A percentile compares a stretch with the other conserved stretches of the same genome.
phyloP scores from a whole-genome alignment of 2,329 filamentous ascomycete genomes.

The Ceratocystis ficicola region DNA sequence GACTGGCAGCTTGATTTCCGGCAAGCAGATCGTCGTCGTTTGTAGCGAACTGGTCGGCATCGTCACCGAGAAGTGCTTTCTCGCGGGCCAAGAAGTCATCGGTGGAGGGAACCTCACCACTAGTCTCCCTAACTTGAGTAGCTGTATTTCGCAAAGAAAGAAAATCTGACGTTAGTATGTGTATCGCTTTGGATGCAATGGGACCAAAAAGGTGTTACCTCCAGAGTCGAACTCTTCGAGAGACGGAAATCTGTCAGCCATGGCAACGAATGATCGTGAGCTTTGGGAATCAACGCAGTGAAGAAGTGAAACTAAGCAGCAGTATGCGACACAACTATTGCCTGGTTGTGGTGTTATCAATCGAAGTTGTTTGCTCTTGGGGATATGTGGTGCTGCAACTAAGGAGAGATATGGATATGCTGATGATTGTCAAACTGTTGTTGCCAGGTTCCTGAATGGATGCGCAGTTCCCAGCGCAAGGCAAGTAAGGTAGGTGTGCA shows the following conservation, averaged over 20 bases:
- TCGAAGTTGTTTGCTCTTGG: background rate
- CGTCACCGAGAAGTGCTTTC: conserved; percentile 79
- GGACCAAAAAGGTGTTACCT: conserved; percentile 32
- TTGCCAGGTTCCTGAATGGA: conserved; percentile 17
- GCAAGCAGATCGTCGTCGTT: conserved; percentile 50
- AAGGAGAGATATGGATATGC: background rate
- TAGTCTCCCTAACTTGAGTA: conserved; percentile 48
- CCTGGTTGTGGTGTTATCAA: background rate
- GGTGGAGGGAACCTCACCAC: conserved; percentile 44
- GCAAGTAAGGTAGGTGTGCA: background rate
- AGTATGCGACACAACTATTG: background rate
- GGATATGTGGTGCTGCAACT: background rate
- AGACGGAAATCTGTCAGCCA: conserved; percentile 70
- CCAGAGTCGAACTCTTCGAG: conserved; percentile 64
- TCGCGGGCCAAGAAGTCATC: conserved; percentile 88
- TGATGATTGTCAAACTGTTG: background rate
- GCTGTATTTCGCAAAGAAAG: conserved; percentile 34
- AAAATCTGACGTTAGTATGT: background rate
- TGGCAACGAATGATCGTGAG: conserved; percentile 28
- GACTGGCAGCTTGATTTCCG: conserved; percentile 63
- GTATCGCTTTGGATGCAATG: background rate
- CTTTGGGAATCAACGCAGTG: background rate
- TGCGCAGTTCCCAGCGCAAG: conserved; percentile 12
- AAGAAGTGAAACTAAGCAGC: background rate
- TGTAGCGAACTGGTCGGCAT: conserved; percentile 80